phyloP scores from a whole-genome alignment of 805 yeast species.

The Saccharomycopsis sp. region DNA sequence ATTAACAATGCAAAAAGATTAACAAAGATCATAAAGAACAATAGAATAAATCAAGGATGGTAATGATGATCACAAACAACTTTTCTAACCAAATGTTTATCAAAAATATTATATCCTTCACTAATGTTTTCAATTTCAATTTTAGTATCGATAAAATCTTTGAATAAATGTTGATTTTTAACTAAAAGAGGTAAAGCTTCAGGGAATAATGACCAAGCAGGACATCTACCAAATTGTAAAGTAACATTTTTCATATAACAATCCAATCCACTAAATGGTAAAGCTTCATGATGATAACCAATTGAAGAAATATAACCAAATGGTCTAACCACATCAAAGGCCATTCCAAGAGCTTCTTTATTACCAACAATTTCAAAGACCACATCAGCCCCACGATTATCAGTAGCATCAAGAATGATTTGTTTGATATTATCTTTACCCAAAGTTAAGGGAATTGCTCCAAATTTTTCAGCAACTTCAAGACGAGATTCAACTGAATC shows the following conservation, averaged over 20 bases:
- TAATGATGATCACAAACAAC: conserved; percentile 31
- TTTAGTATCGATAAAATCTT: conserved; percentile 40
- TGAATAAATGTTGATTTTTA: conserved; percentile 33
- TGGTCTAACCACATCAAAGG: conserved; percentile 43
- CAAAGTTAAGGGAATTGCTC: conserved; percentile 39
- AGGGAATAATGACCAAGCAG: conserved; percentile 43
- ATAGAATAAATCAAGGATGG: background rate
- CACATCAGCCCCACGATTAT: conserved; percentile 46
- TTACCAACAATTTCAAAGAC: conserved; percentile 54
- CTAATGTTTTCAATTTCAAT: conserved; percentile 35
- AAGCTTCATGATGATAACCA: conserved; percentile 49
- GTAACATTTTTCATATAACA: conserved; percentile 47
- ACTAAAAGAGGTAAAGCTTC: conserved; percentile 42
- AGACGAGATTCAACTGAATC: conserved; percentile 40
- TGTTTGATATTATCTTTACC: conserved; percentile 30
- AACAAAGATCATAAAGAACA: background rate
- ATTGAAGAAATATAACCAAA: conserved; percentile 49
- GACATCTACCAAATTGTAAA: conserved; percentile 54
- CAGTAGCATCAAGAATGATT: conserved; percentile 28
- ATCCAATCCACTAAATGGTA: conserved; percentile 48
- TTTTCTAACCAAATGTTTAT: conserved; percentile 42
- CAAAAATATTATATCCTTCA: conserved; percentile 41
- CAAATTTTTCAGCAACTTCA: conserved; percentile 33
- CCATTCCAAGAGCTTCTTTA: conserved; percentile 37
- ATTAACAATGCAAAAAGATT: too few relatives aligned